Percentiles rank a stretch among this genome's conserved stretches.
Conservation (phyloP, 352 stramenopile species). For the Globisporangium nodosum region DNA sequence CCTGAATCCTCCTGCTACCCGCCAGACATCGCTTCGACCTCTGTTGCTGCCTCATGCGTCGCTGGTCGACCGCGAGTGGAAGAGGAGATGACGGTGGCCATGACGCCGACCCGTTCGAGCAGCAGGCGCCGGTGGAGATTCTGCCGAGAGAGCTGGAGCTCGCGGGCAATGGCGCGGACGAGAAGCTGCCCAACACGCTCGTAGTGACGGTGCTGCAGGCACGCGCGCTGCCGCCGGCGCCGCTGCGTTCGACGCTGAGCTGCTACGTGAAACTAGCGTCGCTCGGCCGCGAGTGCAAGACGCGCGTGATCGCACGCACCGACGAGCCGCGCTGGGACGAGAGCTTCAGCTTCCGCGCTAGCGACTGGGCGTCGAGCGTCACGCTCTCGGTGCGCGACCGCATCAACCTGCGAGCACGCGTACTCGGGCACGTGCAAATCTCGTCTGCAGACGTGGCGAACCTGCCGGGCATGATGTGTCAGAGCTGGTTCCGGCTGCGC, state of each 20-base stretch:
- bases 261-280: conserved; percentile 75
- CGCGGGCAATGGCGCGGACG: conserved; percentile 32
- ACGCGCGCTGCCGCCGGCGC: conserved; percentile 32
- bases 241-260: conserved; percentile 55
- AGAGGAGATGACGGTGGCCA: not conserved
- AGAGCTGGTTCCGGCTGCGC: conserved; percentile 50
- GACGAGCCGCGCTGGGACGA: conserved; percentile 72
- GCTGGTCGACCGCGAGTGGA: not conserved
- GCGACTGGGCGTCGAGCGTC: conserved; percentile 60
- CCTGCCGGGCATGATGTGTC: conserved; percentile 48
- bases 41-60: not conserved
- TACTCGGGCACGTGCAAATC: conserved; percentile 57
- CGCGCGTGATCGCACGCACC: conserved; percentile 55
- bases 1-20: too few relatives aligned
- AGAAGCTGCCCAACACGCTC: conserved; percentile 66
- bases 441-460: conserved; percentile 46
- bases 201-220: conserved; percentile 69
- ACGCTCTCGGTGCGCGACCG: conserved; percentile 66
- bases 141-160: conserved; percentile 51
- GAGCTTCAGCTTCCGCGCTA: conserved; percentile 63
- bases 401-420: conserved; percentile 68
- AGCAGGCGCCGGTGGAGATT: conserved; percentile 43
- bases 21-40: not conserved
- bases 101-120: conserved; percentile 13
- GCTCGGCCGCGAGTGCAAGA: conserved; percentile 61